Conservation (phyloP, 768 basidiomycete species). For the Leccinum variicolor region DNA sequence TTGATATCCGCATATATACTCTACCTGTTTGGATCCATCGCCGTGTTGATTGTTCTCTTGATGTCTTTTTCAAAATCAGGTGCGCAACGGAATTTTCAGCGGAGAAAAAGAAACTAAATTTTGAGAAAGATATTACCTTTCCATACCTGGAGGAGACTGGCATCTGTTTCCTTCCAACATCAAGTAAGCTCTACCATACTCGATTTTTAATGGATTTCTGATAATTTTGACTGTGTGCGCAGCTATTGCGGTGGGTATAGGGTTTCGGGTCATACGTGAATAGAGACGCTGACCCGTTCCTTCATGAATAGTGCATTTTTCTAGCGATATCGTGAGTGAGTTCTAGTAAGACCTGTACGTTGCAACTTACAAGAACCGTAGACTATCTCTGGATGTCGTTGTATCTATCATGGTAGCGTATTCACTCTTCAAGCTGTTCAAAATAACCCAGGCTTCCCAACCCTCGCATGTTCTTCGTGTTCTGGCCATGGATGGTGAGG, state of each 20-base stretch:
- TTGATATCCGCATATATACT: conserved; percentile 9
- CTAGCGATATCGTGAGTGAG: neutral
- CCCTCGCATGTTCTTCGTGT: neutral
- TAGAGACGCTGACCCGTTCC: neutral
- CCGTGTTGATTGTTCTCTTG: neutral
- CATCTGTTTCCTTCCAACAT: neutral
- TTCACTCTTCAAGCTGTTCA: conserved; percentile 3
- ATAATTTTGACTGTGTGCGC: neutral
- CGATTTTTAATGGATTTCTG: neutral
- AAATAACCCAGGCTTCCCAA: neutral
- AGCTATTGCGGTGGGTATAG: neutral
- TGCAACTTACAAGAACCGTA: neutral
- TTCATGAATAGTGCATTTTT: conserved; percentile 2
- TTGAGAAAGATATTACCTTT: neutral
- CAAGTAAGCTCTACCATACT: neutral
- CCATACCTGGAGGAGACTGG: neutral
- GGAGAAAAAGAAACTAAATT: neutral
- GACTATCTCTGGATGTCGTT: neutral
- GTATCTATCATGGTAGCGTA: conserved; percentile 1
- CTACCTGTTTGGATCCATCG: conserved; percentile 1
- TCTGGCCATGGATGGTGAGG: conserved; percentile 12
- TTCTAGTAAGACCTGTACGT: neutral
- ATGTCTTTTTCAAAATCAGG: neutral
- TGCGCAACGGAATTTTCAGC: neutral
- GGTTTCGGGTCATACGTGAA: neutral